Percentiles rank a stretch among this genome's conserved stretches.
Conservation (phyloP, 2,329 filamentous ascomycete genomes). For the Purpureocillium lavendulum region DNA sequence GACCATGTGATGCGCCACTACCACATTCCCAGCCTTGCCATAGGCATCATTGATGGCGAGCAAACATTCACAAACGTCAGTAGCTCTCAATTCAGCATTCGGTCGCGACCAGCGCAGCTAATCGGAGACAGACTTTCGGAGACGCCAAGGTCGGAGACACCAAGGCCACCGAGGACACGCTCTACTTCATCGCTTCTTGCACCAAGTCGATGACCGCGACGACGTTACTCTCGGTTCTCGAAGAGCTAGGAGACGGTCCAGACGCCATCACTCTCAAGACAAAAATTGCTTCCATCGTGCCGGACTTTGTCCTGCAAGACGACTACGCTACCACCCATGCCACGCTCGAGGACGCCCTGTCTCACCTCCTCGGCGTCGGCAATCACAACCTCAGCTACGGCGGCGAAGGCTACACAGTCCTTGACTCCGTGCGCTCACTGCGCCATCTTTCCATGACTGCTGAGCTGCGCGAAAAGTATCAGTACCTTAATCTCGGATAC, state of each 20-base stretch:
- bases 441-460: slow-evolving; percentile 30
- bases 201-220: slow-evolving; percentile 44
- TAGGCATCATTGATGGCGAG: slow-evolving; percentile 36
- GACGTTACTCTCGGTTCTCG: slow-evolving; percentile 34
- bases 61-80: slow-evolving; percentile 27
- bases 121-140: not conserved
- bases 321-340: slow-evolving; percentile 30
- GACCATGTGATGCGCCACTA: slow-evolving; percentile 24
- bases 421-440: slow-evolving; percentile 25
- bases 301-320: slow-evolving; percentile 33
- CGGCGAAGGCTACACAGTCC: slow-evolving; percentile 17
- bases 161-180: slow-evolving; percentile 31
- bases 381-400: slow-evolving; percentile 24
- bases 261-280: slow-evolving; percentile 30
- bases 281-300: slow-evolving; percentile 30
- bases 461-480: slow-evolving; percentile 30
- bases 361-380: slow-evolving; percentile 37
- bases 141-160: slow-evolving; percentile 18
- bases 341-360: slow-evolving; percentile 40
- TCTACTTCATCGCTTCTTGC: slow-evolving; percentile 42
- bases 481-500: slow-evolving; percentile 40
- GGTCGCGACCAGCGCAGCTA: not conserved
- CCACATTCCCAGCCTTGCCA: slow-evolving; percentile 37
- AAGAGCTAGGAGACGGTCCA: slow-evolving; percentile 21
- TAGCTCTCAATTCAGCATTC: not conserved